A percentile compares a stretch with the other conserved stretches of the same genome.
Evolutionary conservation across 73 alveolate genomes (phyloP).

Genomic region (Blepharisma stoltei): DNA sequence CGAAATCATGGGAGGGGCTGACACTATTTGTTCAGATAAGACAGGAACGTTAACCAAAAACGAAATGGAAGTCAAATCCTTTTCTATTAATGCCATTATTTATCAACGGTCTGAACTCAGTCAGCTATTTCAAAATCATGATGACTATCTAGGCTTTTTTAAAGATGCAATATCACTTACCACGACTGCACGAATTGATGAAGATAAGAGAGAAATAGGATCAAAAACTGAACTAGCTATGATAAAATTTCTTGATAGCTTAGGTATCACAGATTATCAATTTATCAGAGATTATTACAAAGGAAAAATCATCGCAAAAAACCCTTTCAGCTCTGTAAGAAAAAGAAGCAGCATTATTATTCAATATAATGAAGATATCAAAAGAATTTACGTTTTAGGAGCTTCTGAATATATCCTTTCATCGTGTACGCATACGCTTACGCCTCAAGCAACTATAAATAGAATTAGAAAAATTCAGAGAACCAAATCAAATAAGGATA

Average conservation of each 20-base stretch:
- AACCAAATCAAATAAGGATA: neutral
- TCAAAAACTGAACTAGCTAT: constrained; percentile 11
- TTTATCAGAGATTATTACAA: neutral
- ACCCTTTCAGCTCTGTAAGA: constrained; percentile 72
- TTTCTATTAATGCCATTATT: constrained; percentile 19
- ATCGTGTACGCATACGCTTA: neutral
- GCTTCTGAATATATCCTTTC: constrained; percentile 9
- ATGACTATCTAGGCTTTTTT: neutral
- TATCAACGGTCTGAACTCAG: neutral
- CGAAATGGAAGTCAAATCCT: constrained; percentile 52
- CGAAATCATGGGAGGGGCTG: constrained; percentile 96
- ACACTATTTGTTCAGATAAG: constrained; percentile 89
- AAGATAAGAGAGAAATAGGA: neutral
- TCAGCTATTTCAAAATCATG: neutral
- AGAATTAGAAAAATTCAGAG: neutral
- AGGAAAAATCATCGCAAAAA: constrained; percentile 35
- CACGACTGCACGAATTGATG: neutral
- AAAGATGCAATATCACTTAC: constrained; percentile 9
- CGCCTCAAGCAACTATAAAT: neutral
- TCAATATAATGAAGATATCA: constrained; percentile 44
- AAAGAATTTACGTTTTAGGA: constrained; percentile 29
- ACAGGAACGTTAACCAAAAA: constrained; percentile 87
- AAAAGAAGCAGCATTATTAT: constrained; percentile 65
- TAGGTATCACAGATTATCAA: neutral
- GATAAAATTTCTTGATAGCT: neutral